Evolutionary conservation across 2,329 filamentous ascomycete genomes (phyloP).

Genomic region (Fusarium poae): DNA sequence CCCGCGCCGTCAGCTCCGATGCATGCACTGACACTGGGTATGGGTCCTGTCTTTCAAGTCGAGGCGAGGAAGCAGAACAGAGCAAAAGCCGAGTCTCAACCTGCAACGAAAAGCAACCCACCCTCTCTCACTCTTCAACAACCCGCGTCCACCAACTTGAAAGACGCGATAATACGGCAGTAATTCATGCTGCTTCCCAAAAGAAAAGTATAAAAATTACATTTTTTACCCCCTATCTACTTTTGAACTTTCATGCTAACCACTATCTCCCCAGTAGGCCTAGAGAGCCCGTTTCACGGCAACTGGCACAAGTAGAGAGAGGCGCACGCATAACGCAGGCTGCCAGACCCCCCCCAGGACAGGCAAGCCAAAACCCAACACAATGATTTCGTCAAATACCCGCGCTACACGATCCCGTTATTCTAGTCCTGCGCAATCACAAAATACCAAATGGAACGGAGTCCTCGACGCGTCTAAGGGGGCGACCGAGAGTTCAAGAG

Average conservation of each 20-base stretch:
- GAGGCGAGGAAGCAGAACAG: slow-evolving; percentile 29
- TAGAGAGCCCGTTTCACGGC: slow-evolving; percentile 51
- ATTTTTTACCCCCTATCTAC: slow-evolving; percentile 8
- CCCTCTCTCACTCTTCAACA: slow-evolving; percentile 46
- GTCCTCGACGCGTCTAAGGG: slow-evolving; percentile 56
- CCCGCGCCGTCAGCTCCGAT: slow-evolving; percentile 44
- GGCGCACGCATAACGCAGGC: slow-evolving; percentile 21
- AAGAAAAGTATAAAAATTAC: slow-evolving; percentile 46
- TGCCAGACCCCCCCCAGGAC: slow-evolving; percentile 33
- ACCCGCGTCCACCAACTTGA: slow-evolving; percentile 50
- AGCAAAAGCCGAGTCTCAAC: slow-evolving; percentile 39
- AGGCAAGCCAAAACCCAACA: slow-evolving; percentile 30
- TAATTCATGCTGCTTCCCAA: slow-evolving; percentile 52
- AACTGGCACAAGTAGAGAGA: slow-evolving; percentile 37
- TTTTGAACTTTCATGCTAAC: slow-evolving; percentile 31
- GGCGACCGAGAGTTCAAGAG: slow-evolving; percentile 56
- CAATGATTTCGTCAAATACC: slow-evolving; percentile 60
- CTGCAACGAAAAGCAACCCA: slow-evolving; percentile 38
- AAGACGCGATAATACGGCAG: slow-evolving; percentile 52
- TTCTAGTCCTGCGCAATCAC: slow-evolving; percentile 64
- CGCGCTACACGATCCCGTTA: slow-evolving; percentile 68
- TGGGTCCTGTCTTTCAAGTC: slow-evolving; percentile 32
- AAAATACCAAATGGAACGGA: slow-evolving; percentile 50
- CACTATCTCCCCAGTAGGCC: slow-evolving; percentile 39
- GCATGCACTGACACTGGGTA: slow-evolving; percentile 38